Evolutionary conservation across 2,329 filamentous ascomycete genomes (phyloP), one percentile per base, ranked within the genome.

Genomic region (Peltaster fructicola): DNA sequence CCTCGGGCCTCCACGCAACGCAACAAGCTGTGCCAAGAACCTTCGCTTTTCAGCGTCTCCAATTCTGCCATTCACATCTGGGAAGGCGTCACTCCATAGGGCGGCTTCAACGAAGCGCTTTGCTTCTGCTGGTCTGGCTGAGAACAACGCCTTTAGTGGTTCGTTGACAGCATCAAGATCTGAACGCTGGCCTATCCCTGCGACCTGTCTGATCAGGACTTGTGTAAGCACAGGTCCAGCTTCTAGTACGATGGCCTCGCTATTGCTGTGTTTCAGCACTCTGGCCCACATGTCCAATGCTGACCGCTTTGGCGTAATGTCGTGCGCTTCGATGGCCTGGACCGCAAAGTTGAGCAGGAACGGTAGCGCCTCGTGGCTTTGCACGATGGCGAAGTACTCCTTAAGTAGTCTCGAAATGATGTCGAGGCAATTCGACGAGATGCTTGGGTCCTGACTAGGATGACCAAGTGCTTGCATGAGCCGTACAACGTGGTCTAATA

Each of bases 251-350:
- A 67, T 40, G n/a, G n/a, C n/a, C n/a, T n/a, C n/a, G n/a, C n/a
- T n/a, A n/a, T n/a, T n/a, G n/a, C n/a, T n/a, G n/a, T n/a, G n/a
- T 22, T 50, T 40, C 35, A 14, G 35, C 17, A 17, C 35, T 27
- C 11, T 25, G 20, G 10, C 29, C 77, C 80, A 88, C 33, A 90
- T 78, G 14, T 75, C 68, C 6, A 72, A 67, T 2, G 79, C 67
- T 3, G 75, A 67, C 15, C 65, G 65, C 50, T 88, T 90, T 0
- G 78, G 75, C 7, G 90, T 54, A 1, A 75, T 70, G 30, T 88
- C 79, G 15, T 62, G 68, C 8, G 73, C 73, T 20, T 72, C 63
- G 5, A 90, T 53, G 6, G 78, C 70, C 37, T 68, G 64, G 8
- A 88, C 54, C 0, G 71, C 65, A 40, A 85, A 84, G 26, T 72